Percentiles rank a stretch among this genome's conserved stretches.
phyloP scores from a whole-genome alignment of 73 alveolate genomes.

The Breviolum minutum region DNA sequence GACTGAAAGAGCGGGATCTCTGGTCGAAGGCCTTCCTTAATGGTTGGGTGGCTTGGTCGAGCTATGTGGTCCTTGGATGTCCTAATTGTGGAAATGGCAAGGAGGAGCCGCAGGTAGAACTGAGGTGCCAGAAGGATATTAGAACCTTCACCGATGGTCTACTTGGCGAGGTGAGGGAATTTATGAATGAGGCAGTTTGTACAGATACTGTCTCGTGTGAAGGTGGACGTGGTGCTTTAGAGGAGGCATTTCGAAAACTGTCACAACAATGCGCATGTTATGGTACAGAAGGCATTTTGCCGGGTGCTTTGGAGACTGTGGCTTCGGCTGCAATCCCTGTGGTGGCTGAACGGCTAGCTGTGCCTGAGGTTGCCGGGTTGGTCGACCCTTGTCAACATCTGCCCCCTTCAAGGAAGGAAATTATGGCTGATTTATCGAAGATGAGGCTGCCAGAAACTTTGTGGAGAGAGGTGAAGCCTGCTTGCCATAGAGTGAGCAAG shows the following conservation, averaged over 20 bases:
- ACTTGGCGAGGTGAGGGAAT: slow-evolving; percentile 51
- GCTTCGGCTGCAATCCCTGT: slow-evolving; percentile 8
- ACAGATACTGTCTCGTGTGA: neutral
- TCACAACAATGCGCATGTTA: no score
- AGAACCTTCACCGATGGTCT: neutral
- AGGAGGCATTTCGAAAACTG: no score
- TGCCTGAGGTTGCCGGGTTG: slow-evolving; percentile 34
- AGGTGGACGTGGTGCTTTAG: no score
- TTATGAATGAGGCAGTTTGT: neutral
- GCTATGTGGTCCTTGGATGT: slow-evolving; percentile 18
- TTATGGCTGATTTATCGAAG: neutral
- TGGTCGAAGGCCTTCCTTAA: slow-evolving; percentile 12
- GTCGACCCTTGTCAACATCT: slow-evolving; percentile 2
- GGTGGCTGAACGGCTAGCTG: slow-evolving; percentile 31
- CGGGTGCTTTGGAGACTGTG: neutral
- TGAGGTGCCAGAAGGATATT: neutral
- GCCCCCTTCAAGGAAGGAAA: neutral
- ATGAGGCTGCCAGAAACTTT: neutral
- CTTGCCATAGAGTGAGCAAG: slow-evolving; percentile 4
- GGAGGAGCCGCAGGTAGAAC: slow-evolving; percentile 7
- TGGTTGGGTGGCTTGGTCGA: slow-evolving; percentile 18
- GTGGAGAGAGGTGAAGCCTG: neutral
- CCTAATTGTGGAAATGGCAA: neutral
- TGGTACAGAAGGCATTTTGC: no score
- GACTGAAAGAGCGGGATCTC: no score